phyloP scores from a whole-genome alignment of 129 eudicot genomes.

The Gnaphalium uliginosum region DNA sequence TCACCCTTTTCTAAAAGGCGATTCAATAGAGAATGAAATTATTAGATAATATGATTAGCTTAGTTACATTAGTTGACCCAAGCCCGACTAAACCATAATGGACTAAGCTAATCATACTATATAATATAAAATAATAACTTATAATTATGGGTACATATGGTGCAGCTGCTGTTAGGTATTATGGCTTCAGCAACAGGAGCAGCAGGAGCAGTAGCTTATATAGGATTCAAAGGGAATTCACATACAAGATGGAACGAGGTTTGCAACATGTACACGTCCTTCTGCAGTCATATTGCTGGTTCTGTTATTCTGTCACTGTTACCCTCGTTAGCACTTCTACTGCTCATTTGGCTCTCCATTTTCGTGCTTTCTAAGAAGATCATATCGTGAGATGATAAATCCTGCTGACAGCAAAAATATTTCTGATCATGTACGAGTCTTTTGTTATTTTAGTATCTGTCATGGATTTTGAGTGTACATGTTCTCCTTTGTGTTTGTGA shows the following conservation, averaged over 20 bases:
- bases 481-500: neutral
- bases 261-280: constrained; percentile 50
- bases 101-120: too few species aligned
- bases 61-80: too few species aligned
- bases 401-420: neutral
- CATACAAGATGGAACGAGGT: constrained; percentile 57
- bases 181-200: constrained; percentile 79
- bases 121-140: neutral
- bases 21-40: neutral
- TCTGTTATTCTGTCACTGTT: constrained; percentile 42
- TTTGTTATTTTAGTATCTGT: neutral
- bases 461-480: neutral
- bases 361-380: constrained; percentile 48
- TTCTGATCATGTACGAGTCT: neutral
- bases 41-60: too few species aligned
- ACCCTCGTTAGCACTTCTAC: constrained; percentile 49
- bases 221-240: constrained; percentile 67
- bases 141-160: neutral
- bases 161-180: constrained; percentile 69
- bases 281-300: constrained; percentile 51
- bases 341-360: constrained; percentile 56
- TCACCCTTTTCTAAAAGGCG: neutral
- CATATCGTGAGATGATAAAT: constrained; percentile 7
- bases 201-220: constrained; percentile 65
- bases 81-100: too few species aligned